Evolutionary conservation across 257 asterid genomes (phyloP), one percentile per base, ranked within the genome.

Genomic region (Linderniella brevidens): DNA sequence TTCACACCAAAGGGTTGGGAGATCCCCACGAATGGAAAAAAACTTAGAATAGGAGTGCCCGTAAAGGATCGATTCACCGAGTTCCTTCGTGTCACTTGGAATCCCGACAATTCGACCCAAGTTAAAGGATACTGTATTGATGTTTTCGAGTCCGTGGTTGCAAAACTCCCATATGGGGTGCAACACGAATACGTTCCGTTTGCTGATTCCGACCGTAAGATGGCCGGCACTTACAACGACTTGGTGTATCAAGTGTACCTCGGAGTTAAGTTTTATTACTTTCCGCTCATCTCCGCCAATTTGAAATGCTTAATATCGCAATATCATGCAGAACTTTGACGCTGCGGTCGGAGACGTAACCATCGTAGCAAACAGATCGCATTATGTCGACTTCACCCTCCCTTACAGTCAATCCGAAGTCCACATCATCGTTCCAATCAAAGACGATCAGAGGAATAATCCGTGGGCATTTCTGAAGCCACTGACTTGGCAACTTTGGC

Each of bases 1-100:
- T 18, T 29, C 13, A 54, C 63, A 35, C 80, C 82, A 8, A 64
- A 61, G 55, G 80, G 79, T 19, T 66, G 83, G 83, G 64, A 62
- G 35, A 39, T 57, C 42, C 76, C 86, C 6, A 57, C 49, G 36
- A 66, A 46, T 5, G 73, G 70, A 49, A 68, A 58, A 50, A 74
- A 38, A 45, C 37, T 73, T 14, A 64, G 25, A 61, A 52, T 80
- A 0, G 80, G 76, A 18, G 73, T 76, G 13, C 92, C 92, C 0
- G 46, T 59, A 35, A 77, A 67, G 50, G 3, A 19, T 15, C 75
- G 80, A 49, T 79, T 63, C 68, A 14, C 46, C 0, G 80, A 73
- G 50, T 75, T 79, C 16, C 55, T 79, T 11, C 37, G 37, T 19
- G 59, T 72, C 44, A 58, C 47, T 4, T 46, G 54, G 64, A 60